Evolutionary conservation across 306 rosid species (phyloP).

Genomic region (Glycine latifolia): DNA sequence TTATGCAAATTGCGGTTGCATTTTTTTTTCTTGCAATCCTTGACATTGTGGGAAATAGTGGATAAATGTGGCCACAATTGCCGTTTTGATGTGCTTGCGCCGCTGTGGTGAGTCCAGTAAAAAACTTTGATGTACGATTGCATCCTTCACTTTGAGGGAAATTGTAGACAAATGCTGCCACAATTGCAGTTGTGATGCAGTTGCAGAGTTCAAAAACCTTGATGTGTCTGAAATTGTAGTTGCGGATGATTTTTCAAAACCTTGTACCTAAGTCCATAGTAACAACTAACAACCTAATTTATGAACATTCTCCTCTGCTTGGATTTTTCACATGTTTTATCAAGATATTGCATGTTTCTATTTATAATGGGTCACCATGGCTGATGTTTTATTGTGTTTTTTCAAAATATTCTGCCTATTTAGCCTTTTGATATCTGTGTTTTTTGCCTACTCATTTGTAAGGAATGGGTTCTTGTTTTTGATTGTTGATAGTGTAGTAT

Average conservation of each 20-base stretch:
- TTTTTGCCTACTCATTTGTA: background rate
- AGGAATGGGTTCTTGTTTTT: slow-evolving; percentile 12
- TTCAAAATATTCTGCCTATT: background rate
- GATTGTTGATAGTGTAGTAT: slow-evolving; percentile 3
- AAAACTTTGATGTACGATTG: background rate
- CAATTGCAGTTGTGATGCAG: background rate
- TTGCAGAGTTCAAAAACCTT: background rate
- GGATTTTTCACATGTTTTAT: background rate
- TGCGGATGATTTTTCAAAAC: background rate
- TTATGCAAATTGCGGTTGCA: background rate
- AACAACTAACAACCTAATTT: background rate
- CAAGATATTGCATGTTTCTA: background rate
- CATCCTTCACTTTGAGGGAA: background rate
- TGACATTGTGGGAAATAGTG: background rate
- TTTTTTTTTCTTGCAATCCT: background rate
- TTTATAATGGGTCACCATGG: background rate
- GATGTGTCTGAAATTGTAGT: background rate
- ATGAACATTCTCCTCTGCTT: slow-evolving; percentile 18
- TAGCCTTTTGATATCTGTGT: background rate
- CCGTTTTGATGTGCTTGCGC: no score
- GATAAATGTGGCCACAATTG: background rate
- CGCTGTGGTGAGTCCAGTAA: background rate
- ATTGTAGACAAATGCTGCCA: background rate
- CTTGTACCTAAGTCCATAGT: slow-evolving; percentile 1
- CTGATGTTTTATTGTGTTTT: background rate